A percentile compares a stretch with the other conserved stretches of the same genome.
These are phyloP conservation scores for Musa balbisiana DNA, from an alignment of 202 grass and related monocot genomes.

Conservation along the genomic window DNA sequence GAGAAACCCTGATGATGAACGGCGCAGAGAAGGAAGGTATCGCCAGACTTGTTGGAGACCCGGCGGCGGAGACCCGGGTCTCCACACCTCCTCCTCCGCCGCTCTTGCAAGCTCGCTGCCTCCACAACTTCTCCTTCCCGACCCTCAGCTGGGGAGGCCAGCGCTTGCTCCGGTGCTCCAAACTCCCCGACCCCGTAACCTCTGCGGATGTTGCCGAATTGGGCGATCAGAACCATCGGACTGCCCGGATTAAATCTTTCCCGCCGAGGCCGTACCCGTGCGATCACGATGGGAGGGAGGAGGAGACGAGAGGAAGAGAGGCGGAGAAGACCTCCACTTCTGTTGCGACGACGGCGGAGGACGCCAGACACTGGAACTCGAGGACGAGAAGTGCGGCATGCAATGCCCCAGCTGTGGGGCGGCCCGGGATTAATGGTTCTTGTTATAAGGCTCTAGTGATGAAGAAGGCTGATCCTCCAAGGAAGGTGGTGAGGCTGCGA, in stretches of 20 bases:
- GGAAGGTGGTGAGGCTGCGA: background rate
- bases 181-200: background rate
- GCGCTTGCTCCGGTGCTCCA: constrained; percentile 28
- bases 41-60: background rate
- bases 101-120: constrained; percentile 5
- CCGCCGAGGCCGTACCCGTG: background rate
- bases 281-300: background rate
- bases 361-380: constrained; percentile 32
- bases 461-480: constrained; percentile 13
- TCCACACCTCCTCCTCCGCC: background rate
- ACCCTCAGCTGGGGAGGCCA: constrained; percentile 34
- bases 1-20: background rate
- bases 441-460: background rate
- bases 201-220: background rate
- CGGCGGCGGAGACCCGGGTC: background rate
- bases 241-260: background rate
- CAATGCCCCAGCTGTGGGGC: constrained; percentile 14
- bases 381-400: constrained; percentile 28
- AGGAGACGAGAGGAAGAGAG: constrained; percentile 5
- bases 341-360: background rate
- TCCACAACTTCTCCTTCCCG: constrained; percentile 41
- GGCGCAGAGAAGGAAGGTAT: background rate
- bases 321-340: background rate
- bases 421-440: background rate
- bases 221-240: background rate